A percentile compares a stretch with the other conserved stretches of the same genome.
Conservation (phyloP, 108 stramenopile species). For the Cyclotella cryptica region DNA sequence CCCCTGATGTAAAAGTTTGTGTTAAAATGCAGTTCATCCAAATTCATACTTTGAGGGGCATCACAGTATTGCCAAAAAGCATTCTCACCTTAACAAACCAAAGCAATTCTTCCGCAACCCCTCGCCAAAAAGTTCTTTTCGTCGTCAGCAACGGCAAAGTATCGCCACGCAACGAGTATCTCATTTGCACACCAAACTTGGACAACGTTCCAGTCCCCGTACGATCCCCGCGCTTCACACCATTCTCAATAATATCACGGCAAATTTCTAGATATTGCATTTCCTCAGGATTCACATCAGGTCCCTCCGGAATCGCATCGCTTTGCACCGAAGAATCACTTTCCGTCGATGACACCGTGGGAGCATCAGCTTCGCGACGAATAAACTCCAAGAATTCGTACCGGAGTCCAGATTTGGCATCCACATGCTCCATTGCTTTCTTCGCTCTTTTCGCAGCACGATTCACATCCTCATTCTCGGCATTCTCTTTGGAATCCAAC, state of each 20-base stretch:
- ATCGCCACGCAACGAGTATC: slow-evolving; percentile 91
- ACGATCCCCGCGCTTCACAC: slow-evolving; percentile 94
- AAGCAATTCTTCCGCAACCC: slow-evolving; percentile 98
- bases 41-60: not conserved
- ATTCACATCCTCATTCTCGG: slow-evolving; percentile 23
- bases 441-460: slow-evolving; percentile 38
- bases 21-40: not conserved
- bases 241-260: slow-evolving; percentile 93
- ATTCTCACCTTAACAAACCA: slow-evolving; percentile 91
- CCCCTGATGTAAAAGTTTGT: slow-evolving; percentile 50
- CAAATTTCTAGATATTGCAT: slow-evolving; percentile 94
- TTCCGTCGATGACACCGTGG: not conserved
- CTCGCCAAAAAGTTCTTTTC: slow-evolving; percentile 99
- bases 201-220: slow-evolving; percentile 99
- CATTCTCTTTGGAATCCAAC: slow-evolving; percentile 30
- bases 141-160: slow-evolving; percentile 97
- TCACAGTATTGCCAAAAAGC: not conserved
- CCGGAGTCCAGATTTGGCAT: slow-evolving; percentile 60
- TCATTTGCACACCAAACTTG: slow-evolving; percentile 98
- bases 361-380: slow-evolving; percentile 11
- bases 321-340: not conserved
- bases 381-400: slow-evolving; percentile 74
- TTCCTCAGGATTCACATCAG: slow-evolving; percentile 87
- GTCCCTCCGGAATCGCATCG: slow-evolving; percentile 50
- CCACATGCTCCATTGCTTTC: slow-evolving; percentile 45